Base-by-base conservation (phyloP, 2,329 filamentous ascomycete genomes). In the Cercospora zeina region DNA sequence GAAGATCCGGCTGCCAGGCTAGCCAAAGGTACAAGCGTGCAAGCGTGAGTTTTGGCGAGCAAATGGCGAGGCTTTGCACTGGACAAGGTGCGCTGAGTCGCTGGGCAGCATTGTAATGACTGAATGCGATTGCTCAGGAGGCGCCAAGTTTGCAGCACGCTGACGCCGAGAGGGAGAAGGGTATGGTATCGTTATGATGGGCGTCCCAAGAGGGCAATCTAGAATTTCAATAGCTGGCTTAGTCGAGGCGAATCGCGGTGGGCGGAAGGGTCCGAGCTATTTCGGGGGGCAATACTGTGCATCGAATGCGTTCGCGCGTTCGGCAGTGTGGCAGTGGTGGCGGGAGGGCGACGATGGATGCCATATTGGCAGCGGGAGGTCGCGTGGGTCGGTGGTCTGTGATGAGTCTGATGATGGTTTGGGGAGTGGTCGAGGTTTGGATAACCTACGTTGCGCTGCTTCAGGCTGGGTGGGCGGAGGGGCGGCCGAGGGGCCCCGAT, bases 401-500 rank as follows among this genome's bases (percentile, higher is more conserved):
- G n/a, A n/a, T n/a, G n/a, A n/a, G n/a, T n/a, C n/a, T n/a, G 24
- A 27, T 33, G 47, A 14, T 33, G 24, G 30, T 30, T 31, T 51
- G 47, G 47, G 24, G 30, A 16, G 47, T 30, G 36, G 47, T 33
- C 30, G 47, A 30, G 42, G 56, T 51, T 36, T 30, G 54, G 33
- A 57, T 57, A 49, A 57, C 56, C 56, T 50, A 19, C 42, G n/a
- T 31, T 45, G 27, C 30, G 13, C 21, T 49, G 56, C 37, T 58
- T 58, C 56, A 58, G 31, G 27, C 50, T 34, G 30, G 45, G 37
- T 47, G 39, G 27, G 45, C 54, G 54, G 39, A 58, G 19, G 33
- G n/a, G 33, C 45, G 31, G 56, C 45, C 39, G 27, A 30, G 31
- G 31, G 16, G 42, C 45, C 24, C 24, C 34, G 58, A 59, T 54